A percentile compares a stretch with the other conserved stretches of the same genome.
These are phyloP conservation scores for Cerrena zonata DNA, from an alignment of 1,284 basidiomycete species.

Conservation along the genomic window DNA sequence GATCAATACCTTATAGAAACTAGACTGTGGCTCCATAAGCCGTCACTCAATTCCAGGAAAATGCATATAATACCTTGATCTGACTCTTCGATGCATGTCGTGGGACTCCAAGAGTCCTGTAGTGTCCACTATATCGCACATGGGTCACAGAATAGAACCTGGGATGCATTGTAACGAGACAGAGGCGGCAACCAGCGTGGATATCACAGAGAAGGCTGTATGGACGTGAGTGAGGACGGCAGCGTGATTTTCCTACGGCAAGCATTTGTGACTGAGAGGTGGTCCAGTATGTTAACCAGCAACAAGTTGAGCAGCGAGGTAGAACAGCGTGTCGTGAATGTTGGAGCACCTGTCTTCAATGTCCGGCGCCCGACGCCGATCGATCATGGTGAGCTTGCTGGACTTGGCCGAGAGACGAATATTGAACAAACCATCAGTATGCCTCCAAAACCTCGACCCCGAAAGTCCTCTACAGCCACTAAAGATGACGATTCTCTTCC, in stretches of 20 bases:
- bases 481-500: slow-evolving; percentile 18
- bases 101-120: slow-evolving; percentile 38
- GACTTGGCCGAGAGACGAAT: too few species aligned
- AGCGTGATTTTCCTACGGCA: too few species aligned
- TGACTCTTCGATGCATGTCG: slow-evolving; percentile 38
- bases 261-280: too few species aligned
- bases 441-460: slow-evolving; percentile 27
- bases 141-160: too few species aligned
- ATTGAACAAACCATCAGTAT: too few species aligned
- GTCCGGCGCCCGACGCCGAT: too few species aligned
- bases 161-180: not conserved
- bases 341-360: too few species aligned
- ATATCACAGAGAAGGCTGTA: not conserved
- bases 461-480: slow-evolving; percentile 18
- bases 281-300: too few species aligned
- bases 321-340: too few species aligned
- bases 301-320: too few species aligned
- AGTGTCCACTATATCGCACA: too few species aligned
- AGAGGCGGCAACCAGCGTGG: not conserved
- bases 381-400: too few species aligned
- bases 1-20: slow-evolving; percentile 39
- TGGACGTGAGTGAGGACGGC: not conserved
- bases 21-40: slow-evolving; percentile 29
- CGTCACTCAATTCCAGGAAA: not conserved
- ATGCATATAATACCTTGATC: slow-evolving; percentile 35